These are phyloP conservation scores for Penicillium diatomitis DNA, from an alignment of 495 filamentous ascomycete species.

Conservation along the genomic window DNA sequence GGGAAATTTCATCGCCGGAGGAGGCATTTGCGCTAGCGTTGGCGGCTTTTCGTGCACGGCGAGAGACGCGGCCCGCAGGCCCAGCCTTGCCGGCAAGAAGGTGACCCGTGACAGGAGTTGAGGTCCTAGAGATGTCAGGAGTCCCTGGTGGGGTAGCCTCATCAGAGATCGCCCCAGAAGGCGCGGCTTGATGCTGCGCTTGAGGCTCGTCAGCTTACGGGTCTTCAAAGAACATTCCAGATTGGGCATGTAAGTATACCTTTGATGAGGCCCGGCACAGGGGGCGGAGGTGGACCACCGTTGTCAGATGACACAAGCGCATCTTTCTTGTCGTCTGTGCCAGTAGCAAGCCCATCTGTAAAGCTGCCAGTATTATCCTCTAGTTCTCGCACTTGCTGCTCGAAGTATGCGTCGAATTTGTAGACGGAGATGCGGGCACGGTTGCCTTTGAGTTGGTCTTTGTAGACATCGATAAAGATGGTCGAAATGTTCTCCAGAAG, in stretches of 20 bases:
- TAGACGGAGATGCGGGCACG: conserved; percentile 67
- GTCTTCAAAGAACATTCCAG: conserved; percentile 1
- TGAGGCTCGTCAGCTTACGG: conserved; percentile 20
- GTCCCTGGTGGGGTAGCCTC: conserved; percentile 54
- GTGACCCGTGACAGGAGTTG: conserved; percentile 56
- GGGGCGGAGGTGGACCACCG: conserved; percentile 45
- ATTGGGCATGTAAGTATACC: conserved; percentile 20
- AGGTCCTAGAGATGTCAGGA: conserved; percentile 72
- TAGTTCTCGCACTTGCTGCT: conserved; percentile 80
- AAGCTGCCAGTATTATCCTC: conserved; percentile 47
- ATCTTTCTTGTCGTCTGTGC: conserved; percentile 33
- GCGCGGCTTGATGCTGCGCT: conserved; percentile 43
- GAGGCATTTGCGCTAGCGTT: conserved; percentile 58
- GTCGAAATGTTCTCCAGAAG: conserved; percentile 89
- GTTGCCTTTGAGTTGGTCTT: conserved; percentile 72
- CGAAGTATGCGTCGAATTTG: conserved; percentile 85
- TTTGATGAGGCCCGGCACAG: conserved; percentile 46
- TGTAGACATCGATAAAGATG: conserved; percentile 82
- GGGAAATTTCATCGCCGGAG: conserved; percentile 69
- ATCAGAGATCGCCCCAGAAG: conserved; percentile 35
- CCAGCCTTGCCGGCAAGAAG: conserved; percentile 63
- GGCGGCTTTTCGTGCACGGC: conserved; percentile 72
- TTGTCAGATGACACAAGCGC: conserved; percentile 38
- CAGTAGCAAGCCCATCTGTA: conserved; percentile 20
- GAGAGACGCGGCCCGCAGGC: conserved; percentile 64